Base-by-base conservation (phyloP, 768 basidiomycete genomes). In the Suillus sp. region DNA sequence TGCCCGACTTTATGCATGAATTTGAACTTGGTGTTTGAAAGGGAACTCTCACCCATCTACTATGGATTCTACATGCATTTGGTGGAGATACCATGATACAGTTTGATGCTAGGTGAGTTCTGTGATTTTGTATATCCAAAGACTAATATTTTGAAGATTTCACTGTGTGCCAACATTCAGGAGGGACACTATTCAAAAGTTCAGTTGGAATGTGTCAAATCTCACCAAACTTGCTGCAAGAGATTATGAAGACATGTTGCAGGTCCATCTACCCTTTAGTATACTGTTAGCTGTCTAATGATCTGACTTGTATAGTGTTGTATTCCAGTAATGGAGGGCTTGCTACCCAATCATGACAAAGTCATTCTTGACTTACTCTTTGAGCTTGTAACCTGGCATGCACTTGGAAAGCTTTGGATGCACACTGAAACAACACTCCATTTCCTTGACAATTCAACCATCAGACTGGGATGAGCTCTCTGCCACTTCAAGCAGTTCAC, bases 11-110 rank as follows among this genome's bases (percentile, higher is more conserved):
- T 32, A 59, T 81, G 71, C 78, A 79, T 54, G 75, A 78, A 59
- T 66, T 73, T 38, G 78, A 78, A 53, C 70, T 80, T 0, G 78
- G 80, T 0, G 71, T 74, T 0, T 78, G 76, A 73, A 78, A 77
- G 43, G 55, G 60, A 0, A 27, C 80, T 7, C 73, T 81, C 34
- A 70, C 68, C 2, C 78, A 80, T 61, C 66, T 79, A 0, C 65
- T 79, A 0, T 70, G 69, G 0, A 72, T 81, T 14, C 55, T 80
- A 0, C 20, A 71, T 25, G 62, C 67, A 0, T 7, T 18, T 18
- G 70, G 63, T 9, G 61, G 38, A 2, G 27, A 65, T 18, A 27
- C 62, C 0, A 62, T 58, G 16, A 13, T 7, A 30, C n/a, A 18
- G 16, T 37, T 63, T 4, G 37, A 58, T 35, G 2, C 25, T 20